Base-by-base conservation (phyloP, 2,329 filamentous ascomycete genomes). In the Apiospora arundinis region DNA sequence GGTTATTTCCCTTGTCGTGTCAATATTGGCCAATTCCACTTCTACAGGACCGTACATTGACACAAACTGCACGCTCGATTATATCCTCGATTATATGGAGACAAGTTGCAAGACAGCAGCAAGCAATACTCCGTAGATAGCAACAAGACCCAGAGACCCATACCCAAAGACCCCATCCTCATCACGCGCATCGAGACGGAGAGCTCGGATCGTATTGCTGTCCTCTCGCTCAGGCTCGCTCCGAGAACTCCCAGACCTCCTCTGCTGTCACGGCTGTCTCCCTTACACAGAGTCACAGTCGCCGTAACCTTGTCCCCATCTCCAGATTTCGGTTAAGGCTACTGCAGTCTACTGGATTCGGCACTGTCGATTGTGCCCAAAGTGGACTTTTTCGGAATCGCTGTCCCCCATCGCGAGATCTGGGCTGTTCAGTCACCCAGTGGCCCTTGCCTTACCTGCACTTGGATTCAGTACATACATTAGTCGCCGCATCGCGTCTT, bases 321-420 rank as follows among this genome's bases (percentile, higher is more conserved):
- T 63, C 56, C 56, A 40, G 56, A 40, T n/a, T 63, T 32, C 21
- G 56, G 28, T 63, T 11, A 63, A 40, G 32, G 56, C 56, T 37
- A 63, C 56, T 63, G 56, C 56, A 40, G 32, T n/a, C 56, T 28
- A 63, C 56, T 63, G 32, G n/a, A 40, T 63, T 7, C 32, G 56
- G 56, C 56, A 63, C 18, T 21, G 18, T 63, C 32, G 32, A 63
- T 63, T 63, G 56, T 63, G 56, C 56, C 56, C 56, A 63, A 63
- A 63, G 56, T 63, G 32, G 56, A 63, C 56, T 40, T 40, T n/a
- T 40, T 63, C 56, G 32, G 28, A 40, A 40, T 63, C 56, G 56
- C 32, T 63, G 56, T 63, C 42, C 42, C 52, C 56, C 56, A 68
- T 68, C 66, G 66, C 46, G 66, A 68, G 66, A 68, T 68, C 66